A percentile compares a stretch with the other conserved stretches of the same genome.
Conservation (phyloP, 768 basidiomycete species). For the Phlebiopsis flavidoalba region DNA sequence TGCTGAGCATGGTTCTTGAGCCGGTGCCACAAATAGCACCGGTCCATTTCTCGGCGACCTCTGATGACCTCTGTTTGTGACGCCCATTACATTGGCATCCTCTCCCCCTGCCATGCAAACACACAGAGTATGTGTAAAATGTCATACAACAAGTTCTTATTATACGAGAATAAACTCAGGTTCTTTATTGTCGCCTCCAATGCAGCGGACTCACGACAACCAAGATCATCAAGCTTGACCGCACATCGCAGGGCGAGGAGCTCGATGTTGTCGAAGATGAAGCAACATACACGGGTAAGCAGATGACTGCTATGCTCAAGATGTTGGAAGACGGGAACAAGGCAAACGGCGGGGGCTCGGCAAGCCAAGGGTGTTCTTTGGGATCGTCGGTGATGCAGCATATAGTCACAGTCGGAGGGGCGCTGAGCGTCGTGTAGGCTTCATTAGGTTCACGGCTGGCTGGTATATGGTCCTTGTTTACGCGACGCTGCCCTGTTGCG, state of each 20-base stretch:
- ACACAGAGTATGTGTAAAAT: constrained; percentile 5
- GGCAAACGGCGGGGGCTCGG: constrained; percentile 81
- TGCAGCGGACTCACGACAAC: constrained; percentile 82
- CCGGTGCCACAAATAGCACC: too few relatives aligned
- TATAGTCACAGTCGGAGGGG: not conserved
- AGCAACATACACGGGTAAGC: constrained; percentile 79
- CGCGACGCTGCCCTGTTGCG: constrained; percentile 88
- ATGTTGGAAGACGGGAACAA: constrained; percentile 97
- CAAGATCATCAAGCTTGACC: constrained; percentile 89
- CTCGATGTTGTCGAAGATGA: constrained; percentile 83
- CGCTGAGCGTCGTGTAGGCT: constrained; percentile 46
- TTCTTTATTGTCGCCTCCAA: constrained; percentile 94
- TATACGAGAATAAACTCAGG: constrained; percentile 89
- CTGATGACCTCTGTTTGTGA: too few relatives aligned
- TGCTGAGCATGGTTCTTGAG: too few relatives aligned
- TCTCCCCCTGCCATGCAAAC: too few relatives aligned
- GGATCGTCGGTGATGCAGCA: constrained; percentile 61
- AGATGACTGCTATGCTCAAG: constrained; percentile 87
- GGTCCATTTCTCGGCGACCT: too few relatives aligned
- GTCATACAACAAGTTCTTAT: constrained; percentile 74
- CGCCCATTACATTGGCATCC: too few relatives aligned
- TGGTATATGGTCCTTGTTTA: constrained; percentile 94
- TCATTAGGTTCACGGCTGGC: constrained; percentile 89
- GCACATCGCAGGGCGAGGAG: constrained; percentile 59
- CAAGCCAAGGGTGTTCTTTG: constrained; percentile 74